Percentiles rank a stretch among this genome's conserved stretches.
Evolutionary conservation across 192 early-diverging fungal genomes (phyloP).

Genomic region (Backusella morwellensis): DNA sequence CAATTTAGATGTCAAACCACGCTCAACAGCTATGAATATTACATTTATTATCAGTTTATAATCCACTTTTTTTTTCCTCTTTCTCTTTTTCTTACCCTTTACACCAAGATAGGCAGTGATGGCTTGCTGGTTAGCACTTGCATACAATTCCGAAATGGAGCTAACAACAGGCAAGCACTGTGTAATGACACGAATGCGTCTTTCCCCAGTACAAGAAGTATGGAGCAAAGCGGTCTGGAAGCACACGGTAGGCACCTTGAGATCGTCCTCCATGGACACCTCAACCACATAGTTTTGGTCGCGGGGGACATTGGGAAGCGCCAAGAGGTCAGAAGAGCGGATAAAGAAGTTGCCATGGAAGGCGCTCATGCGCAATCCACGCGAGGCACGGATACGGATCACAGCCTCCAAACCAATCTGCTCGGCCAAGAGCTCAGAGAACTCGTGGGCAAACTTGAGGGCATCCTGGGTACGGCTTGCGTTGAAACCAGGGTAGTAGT

Average conservation of each 20-base stretch:
- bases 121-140: conserved; percentile 80
- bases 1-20: conserved; percentile 78
- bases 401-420: conserved; percentile 89
- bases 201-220: conserved; percentile 85
- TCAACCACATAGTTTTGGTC: conserved; percentile 91
- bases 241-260: conserved; percentile 74
- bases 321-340: conserved; percentile 87
- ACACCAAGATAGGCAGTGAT: conserved; percentile 80
- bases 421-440: conserved; percentile 75
- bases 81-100: conserved; percentile 58
- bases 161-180: conserved; percentile 84
- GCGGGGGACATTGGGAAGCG: conserved; percentile 90
- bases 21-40: conserved; percentile 70
- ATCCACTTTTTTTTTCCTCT: neutral
- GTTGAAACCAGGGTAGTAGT: conserved; percentile 89
- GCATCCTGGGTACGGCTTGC: conserved; percentile 81
- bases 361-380: conserved; percentile 82
- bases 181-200: conserved; percentile 92
- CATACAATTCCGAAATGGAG: conserved; percentile 77
- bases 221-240: conserved; percentile 96
- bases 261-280: conserved; percentile 70
- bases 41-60: neutral
- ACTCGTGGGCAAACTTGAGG: conserved; percentile 79
- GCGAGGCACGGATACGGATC: conserved; percentile 87
- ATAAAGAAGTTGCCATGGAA: conserved; percentile 99